Conservation (phyloP, 2,329 filamentous ascomycete genomes). For the Pezicula rhizophila region DNA sequence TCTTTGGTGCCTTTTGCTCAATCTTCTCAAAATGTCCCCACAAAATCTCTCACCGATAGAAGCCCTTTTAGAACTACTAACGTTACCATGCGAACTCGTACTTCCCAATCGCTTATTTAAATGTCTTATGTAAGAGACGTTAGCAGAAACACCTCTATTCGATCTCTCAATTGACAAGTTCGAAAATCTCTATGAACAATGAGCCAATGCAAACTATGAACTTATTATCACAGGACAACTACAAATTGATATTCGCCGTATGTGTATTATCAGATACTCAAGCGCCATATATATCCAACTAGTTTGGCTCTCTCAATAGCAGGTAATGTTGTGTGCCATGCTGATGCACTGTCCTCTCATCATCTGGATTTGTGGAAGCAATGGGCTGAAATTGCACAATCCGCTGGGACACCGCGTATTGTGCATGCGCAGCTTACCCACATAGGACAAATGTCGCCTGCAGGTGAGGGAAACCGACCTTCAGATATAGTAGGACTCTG, state of each 20-base stretch:
- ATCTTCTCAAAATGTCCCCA: not conserved
- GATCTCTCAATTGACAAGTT: slow-evolving; percentile 29
- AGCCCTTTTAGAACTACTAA: slow-evolving; percentile 9
- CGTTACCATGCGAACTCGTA: slow-evolving; percentile 10
- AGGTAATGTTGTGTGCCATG: too few relatives aligned
- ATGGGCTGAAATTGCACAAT: slow-evolving; percentile 30
- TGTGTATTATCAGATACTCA: not conserved
- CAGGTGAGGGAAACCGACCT: slow-evolving; percentile 31
- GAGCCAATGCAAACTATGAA: slow-evolving; percentile 35
- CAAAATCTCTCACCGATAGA: slow-evolving; percentile 6
- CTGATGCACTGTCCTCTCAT: slow-evolving; percentile 17
- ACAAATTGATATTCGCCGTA: slow-evolving; percentile 36
- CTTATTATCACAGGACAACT: slow-evolving; percentile 37
- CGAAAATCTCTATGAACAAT: slow-evolving; percentile 33
- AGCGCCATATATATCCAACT: not conserved
- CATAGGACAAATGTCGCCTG: slow-evolving; percentile 37
- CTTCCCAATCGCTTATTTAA: slow-evolving; percentile 14
- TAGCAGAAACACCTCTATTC: slow-evolving; percentile 23
- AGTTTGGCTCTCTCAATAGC: slow-evolving; percentile 11
- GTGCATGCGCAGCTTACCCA: slow-evolving; percentile 40
- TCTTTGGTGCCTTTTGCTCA: not conserved
- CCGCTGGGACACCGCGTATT: slow-evolving; percentile 34
- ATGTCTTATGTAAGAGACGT: slow-evolving; percentile 29
- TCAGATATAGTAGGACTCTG: slow-evolving; percentile 27
- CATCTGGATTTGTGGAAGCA: slow-evolving; percentile 26